These are phyloP conservation scores for Arachnomyces sp. DNA, from an alignment of 2,329 filamentous ascomycete species.

Conservation along the genomic window DNA sequence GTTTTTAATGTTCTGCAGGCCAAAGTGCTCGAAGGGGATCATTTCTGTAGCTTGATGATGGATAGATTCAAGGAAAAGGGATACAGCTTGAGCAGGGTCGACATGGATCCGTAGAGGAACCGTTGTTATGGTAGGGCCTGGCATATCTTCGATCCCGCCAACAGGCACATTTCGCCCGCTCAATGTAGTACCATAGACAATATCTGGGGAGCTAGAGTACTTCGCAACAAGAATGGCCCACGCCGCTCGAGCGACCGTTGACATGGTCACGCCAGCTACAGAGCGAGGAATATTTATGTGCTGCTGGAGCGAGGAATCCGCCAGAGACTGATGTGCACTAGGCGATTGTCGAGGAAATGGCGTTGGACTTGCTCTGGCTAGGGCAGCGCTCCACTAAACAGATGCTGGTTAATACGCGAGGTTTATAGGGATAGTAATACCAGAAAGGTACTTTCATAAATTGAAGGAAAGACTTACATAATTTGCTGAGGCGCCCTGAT, in stretches of 20 bases:
- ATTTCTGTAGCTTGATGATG: slow-evolving; percentile 49
- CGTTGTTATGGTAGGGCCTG: slow-evolving; percentile 35
- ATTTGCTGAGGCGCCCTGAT: slow-evolving; percentile 11
- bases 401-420: too few relatives aligned
- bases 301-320: too few relatives aligned
- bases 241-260: slow-evolving; percentile 32
- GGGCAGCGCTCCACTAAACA: too few relatives aligned
- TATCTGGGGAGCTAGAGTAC: slow-evolving; percentile 31
- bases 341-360: too few relatives aligned
- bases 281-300: too few relatives aligned
- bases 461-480: slow-evolving; percentile 13
- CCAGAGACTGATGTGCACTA: too few relatives aligned
- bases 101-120: slow-evolving; percentile 33
- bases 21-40: slow-evolving; percentile 51
- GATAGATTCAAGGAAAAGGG: slow-evolving; percentile 46
- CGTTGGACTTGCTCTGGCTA: slow-evolving; percentile 8
- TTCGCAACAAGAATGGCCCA: slow-evolving; percentile 31
- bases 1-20: slow-evolving; percentile 42
- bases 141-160: slow-evolving; percentile 29
- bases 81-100: slow-evolving; percentile 23
- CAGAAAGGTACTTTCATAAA: slow-evolving; percentile 12
- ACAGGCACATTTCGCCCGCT: slow-evolving; percentile 31
- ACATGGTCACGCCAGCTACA: slow-evolving; percentile 11
- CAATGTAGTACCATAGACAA: slow-evolving; percentile 38
- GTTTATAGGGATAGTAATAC: slow-evolving; percentile 4